Evolutionary conservation across 345 rosid species (phyloP), one percentile per base, ranked within the genome.

Genomic region (Punica granatum): DNA sequence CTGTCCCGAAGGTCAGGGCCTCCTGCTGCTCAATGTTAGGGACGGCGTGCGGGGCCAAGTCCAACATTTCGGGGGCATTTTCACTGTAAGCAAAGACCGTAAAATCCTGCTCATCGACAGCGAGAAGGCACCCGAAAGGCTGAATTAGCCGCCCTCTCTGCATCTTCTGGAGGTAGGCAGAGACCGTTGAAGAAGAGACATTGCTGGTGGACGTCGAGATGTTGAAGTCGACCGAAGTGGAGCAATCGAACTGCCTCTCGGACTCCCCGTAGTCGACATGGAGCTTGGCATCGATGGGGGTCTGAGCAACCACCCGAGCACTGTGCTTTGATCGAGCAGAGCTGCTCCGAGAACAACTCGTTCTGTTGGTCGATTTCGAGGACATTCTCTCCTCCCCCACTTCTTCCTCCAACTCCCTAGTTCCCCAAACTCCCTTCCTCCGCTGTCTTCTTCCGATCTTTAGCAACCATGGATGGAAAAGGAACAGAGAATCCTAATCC

Each of bases 121-220:
- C 93, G 62, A 91, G 77, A 75, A 91, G 61, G 70, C 96, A 91
- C 34, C 97, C 97, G 67, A 84, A 89, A 32, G 93, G 89, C 72
- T 87, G 96, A 70, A 91, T 84, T 48, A 85, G 76, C 67, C 68
- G 71, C 10, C 97, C 96, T 76, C 91, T 84, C 81, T 89, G 91
- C 82, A 87, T 88, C 71, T 83, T 87, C 69, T 83, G 91, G 64
- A 89, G 85, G 80, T 87, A 91, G 53, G 88, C 82, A 11, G 96
- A 84, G 23, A 87, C 78, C 33, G 85, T 79, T 18, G 83, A 78
- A 56, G 91, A 85, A 54, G 90, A 81, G 68, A 84, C 76, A 68
- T 87, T 83, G 72, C 78, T 73, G 1, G 88, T 81, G 12, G 96
- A 82, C 74, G 72, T 79, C 11, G 90, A 76, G 68, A 75, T 64